Evolutionary conservation across 2,329 filamentous ascomycete genomes (phyloP).

Genomic region (Penicillium decumbens): DNA sequence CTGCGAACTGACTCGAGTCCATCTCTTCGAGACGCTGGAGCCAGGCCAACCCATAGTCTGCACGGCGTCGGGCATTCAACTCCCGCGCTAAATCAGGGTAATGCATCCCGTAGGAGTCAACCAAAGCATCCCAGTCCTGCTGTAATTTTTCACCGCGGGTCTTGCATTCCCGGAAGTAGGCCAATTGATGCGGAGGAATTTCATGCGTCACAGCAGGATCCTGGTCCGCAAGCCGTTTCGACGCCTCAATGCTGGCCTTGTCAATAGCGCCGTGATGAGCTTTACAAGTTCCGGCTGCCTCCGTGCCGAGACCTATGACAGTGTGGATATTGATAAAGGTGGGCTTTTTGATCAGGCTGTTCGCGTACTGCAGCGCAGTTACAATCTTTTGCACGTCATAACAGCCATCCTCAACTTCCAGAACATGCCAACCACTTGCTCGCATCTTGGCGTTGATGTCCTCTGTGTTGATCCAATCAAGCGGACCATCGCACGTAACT

Average conservation of each 20-base stretch:
- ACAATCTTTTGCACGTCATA: slow-evolving; percentile 47
- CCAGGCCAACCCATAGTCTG: neutral
- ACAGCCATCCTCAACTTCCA: slow-evolving; percentile 49
- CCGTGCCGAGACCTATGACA: slow-evolving; percentile 48
- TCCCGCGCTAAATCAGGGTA: slow-evolving; percentile 1
- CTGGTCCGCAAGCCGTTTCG: slow-evolving; percentile 3
- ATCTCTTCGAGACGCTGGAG: neutral
- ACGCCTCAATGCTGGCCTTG: slow-evolving; percentile 4
- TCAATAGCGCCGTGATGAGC: slow-evolving; percentile 18
- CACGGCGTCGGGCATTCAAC: neutral
- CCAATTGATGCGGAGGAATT: neutral
- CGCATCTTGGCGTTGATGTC: slow-evolving; percentile 54
- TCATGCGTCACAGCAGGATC: slow-evolving; percentile 3
- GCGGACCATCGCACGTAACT: slow-evolving; percentile 52
- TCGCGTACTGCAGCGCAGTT: slow-evolving; percentile 43
- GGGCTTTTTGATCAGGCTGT: slow-evolving; percentile 43
- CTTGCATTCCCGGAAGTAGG: slow-evolving; percentile 6
- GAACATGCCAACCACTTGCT: slow-evolving; percentile 52
- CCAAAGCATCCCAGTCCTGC: neutral
- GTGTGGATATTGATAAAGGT: slow-evolving; percentile 54
- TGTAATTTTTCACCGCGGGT: slow-evolving; percentile 1
- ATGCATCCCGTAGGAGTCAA: neutral
- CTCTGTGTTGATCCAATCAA: slow-evolving; percentile 51
- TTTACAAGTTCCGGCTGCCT: slow-evolving; percentile 27
- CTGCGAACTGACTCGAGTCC: slow-evolving; percentile 4